Evolutionary conservation across 202 grass and related monocot species (phyloP), one percentile per base, ranked within the genome.

Genomic region (Dendrocalamus latiflorus): DNA sequence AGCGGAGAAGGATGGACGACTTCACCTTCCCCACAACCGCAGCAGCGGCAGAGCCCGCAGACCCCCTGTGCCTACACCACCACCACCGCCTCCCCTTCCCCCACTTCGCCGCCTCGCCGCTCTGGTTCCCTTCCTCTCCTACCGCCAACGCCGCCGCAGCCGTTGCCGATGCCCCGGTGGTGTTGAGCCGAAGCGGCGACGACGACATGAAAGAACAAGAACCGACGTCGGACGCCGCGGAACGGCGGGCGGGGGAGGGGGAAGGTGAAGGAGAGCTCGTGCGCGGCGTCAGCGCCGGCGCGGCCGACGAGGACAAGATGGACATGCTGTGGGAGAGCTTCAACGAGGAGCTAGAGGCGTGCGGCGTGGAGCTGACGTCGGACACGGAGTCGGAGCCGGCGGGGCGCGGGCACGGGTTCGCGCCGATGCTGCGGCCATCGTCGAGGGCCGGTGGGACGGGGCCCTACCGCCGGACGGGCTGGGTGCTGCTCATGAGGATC

Each of bases 241-340:
- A 55, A 9, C 6, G 24, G 25, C 34, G 6, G 53, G 15, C 13
- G 7, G 82, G 1, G 25, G 33, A 11, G 16, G 26, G n/a, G n/a
- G 59, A 30, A 24, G 47, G 53, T 76, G 22, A 11, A n/a, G 26
- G n/a, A 37, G 76, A 16, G 18, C 1, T 48, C 54, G 26, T 34
- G 22, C 14, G 12, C 20, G 20, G 56, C 58, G 70, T 10, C 14
- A 1, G 8, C 1, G 8, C 54, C 5, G 56, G 5, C 20, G 43
- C 47, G 56, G 74, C 56, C 22, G 60, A 68, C 30, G 88, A 94
- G 80, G 87, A 94, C 15, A 94, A 70, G 81, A 94, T 94, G 92
- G 92, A 94, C 88, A 61, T 69, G 41, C 87, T 94, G 66, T 94
- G 92, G 92, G 92, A 94, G 86, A 74, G 92, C 79, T 92, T 94